Base-by-base conservation (phyloP, 176 grass and related monocot species). In the Saccharum officinarum region DNA sequence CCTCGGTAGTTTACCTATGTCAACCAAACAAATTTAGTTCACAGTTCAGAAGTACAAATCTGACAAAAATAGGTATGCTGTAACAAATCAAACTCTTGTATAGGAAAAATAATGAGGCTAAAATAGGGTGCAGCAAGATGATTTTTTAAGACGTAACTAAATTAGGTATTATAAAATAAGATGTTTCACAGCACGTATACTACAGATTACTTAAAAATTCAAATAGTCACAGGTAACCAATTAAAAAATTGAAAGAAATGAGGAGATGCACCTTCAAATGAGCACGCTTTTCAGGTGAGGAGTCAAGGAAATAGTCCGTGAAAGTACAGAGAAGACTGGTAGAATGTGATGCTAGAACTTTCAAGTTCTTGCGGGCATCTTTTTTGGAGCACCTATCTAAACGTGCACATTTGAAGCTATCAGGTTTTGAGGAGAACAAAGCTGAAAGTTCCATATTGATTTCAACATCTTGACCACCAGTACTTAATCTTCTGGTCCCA, bases 261-360 rank as follows among this genome's bases (percentile, higher is more conserved):
- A 73, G 69, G 55, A 50, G 41, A 72, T 63, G 74, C 67, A 98
- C 96, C 96, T 92, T 95, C 69, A 98, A 84, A 82, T 90, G 41
- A 77, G 63, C 77, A 89, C 81, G 93, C 65, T 98, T 98, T 87
- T 95, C 96, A 66, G 75, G 71, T 68, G 94, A 79, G 44, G 93
- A 88, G 50, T 89, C 87, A 39, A 92, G 75, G 63, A 92, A 98
- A 77, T 87, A 81, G 80, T 98, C 87, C 83, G 82, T 40, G 67
- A 89, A 83, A 82, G 87, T 82, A 75, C 78, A 86, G 77, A 98
- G 89, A 84, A 98, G 89, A 86, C 90, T 79, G 72, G 91, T 61
- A 54, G 91, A 90, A 93, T 87, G 83, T 75, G 89, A 94, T 71
- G 73, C 63, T 34, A 98, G 67, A 73, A 82, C 83, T 85, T 94